Conservation (phyloP, 164 flowering plant genomes). For the Houttuynia cordata region DNA sequence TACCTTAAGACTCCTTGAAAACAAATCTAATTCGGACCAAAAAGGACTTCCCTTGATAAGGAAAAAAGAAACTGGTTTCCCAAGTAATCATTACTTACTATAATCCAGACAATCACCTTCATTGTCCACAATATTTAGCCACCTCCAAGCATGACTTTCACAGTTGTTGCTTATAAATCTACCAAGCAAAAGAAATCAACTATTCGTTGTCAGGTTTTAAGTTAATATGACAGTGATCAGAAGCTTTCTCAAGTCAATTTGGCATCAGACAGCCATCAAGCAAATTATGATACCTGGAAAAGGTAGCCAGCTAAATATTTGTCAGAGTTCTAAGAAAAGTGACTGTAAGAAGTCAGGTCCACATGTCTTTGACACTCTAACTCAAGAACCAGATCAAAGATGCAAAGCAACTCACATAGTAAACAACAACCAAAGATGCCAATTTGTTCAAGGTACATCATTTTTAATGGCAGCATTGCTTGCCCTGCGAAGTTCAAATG, state of each 20-base stretch:
- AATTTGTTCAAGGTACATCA: background rate
- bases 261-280: background rate
- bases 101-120: no score
- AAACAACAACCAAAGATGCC: background rate
- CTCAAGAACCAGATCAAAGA: background rate
- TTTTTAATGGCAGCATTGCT: background rate
- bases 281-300: background rate
- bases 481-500: constrained; percentile 1
- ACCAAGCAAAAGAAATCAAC: no score
- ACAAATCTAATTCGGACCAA: no score
- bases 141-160: no score
- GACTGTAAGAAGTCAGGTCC: background rate
- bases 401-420: background rate
- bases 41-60: no score
- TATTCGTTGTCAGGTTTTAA: no score
- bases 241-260: background rate
- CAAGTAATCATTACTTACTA: no score
- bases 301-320: background rate
- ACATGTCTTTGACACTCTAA: no score
- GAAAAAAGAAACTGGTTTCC: no score
- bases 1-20: no score
- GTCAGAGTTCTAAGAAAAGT: background rate
- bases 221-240: background rate
- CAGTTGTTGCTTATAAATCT: no score
- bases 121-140: no score